Conservation (phyloP, 768 basidiomycete species). For the Suillus discolor region DNA sequence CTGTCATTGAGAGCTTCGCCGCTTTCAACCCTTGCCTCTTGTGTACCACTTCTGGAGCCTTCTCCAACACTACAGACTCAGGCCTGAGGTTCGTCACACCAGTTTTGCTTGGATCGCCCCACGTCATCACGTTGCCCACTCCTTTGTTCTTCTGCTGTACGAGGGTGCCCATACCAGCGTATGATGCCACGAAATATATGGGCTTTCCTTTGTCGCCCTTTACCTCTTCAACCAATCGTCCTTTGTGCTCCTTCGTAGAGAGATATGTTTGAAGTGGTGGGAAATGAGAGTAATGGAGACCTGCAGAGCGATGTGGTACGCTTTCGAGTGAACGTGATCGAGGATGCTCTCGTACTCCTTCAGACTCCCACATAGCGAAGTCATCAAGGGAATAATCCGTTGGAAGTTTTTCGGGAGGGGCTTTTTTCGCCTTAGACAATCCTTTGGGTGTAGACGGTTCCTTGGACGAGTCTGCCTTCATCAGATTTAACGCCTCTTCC, state of each 20-base stretch:
- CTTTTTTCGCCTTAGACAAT: slow-evolving; percentile 15
- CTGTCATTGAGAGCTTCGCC: slow-evolving; percentile 34
- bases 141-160: slow-evolving; percentile 24
- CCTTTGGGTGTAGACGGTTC: slow-evolving; percentile 13
- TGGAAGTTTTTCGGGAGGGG: slow-evolving; percentile 5
- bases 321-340: slow-evolving; percentile 51
- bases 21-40: slow-evolving; percentile 41
- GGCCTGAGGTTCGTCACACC: slow-evolving; percentile 35
- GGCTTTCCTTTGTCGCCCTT: slow-evolving; percentile 15
- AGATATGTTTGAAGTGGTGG: slow-evolving; percentile 56
- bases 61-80: slow-evolving; percentile 28
- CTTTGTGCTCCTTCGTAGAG: slow-evolving; percentile 55
- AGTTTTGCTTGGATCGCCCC: slow-evolving; percentile 31
- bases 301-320: slow-evolving; percentile 65
- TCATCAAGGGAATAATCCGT: slow-evolving; percentile 37
- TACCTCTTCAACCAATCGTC: slow-evolving; percentile 50
- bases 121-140: slow-evolving; percentile 22
- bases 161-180: slow-evolving; percentile 31
- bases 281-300: slow-evolving; percentile 59
- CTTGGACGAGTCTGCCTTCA: neutral
- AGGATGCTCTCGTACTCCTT: slow-evolving; percentile 21
- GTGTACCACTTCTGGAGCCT: slow-evolving; percentile 51
- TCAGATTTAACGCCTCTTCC: slow-evolving; percentile 8
- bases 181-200: slow-evolving; percentile 30
- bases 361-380: slow-evolving; percentile 34